These are phyloP conservation scores for Tricholoma bakamatsutake DNA, from an alignment of 768 basidiomycete genomes.

Conservation along the genomic window DNA sequence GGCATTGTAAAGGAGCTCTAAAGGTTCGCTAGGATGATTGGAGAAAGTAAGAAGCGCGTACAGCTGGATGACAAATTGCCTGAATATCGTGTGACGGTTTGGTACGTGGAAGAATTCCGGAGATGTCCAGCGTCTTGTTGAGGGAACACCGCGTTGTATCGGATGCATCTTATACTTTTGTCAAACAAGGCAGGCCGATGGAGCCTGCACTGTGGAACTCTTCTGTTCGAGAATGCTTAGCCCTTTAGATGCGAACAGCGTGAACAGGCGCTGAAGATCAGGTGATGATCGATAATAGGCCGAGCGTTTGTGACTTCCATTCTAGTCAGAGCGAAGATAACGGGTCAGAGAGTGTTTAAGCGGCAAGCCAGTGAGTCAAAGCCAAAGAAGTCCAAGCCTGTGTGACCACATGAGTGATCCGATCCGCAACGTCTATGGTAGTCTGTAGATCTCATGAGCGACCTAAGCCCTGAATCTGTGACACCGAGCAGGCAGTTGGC, in stretches of 20 bases:
- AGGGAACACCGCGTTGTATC: neutral
- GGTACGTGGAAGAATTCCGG: neutral
- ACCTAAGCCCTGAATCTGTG: no score
- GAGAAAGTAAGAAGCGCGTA: neutral
- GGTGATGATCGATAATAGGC: no score
- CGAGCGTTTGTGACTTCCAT: no score
- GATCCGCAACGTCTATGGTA: no score
- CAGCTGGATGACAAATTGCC: neutral
- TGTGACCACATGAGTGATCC: neutral
- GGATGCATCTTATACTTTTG: neutral
- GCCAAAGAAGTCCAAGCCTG: neutral
- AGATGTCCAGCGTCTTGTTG: neutral
- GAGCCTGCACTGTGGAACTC: neutral
- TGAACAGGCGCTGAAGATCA: no score
- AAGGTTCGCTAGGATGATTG: neutral
- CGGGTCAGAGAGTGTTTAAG: neutral
- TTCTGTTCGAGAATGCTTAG: neutral
- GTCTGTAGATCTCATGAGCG: no score
- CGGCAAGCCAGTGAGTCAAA: no score
- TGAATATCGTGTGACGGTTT: neutral
- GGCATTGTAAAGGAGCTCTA: constrained; percentile 10
- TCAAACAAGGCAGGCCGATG: neutral
- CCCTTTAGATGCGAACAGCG: no score
- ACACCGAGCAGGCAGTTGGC: no score
- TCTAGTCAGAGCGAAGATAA: neutral